Evolutionary conservation across 495 filamentous ascomycete genomes (phyloP), one percentile per base, ranked within the genome.

Genomic region (Annulohypoxylon maeteangense): DNA sequence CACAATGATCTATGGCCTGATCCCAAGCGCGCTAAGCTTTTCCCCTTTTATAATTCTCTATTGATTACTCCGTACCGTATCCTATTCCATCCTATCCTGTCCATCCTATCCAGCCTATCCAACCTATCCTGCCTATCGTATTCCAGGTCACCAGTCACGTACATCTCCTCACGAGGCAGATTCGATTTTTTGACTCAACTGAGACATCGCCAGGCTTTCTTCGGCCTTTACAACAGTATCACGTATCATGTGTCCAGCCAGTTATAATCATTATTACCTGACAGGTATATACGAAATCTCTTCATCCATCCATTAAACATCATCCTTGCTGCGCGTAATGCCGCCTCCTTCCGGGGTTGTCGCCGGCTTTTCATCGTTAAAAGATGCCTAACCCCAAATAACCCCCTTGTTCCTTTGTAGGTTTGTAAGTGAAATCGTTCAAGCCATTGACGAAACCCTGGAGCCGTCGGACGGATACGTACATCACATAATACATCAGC

Each of bases 1-100:
- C 71, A 72, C 70, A 74, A 72, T 75, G 70, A 67, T 68, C 53
- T 71, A 65, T 78, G 75, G 74, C 67, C 75, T 78, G 75, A 78
- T 75, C 63, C 53, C 74, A 74, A 72, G 62, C 73, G 68, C 74
- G 74, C 73, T 74, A 73, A 71, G 72, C 72, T 68, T 74, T 74
- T 67, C 61, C 63, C 71, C 71, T 70, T 73, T 74, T 68, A 56
- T 40, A 63, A 64, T 67, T 59, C 10, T 50, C 45, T 47, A 47
- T 60, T 58, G 31, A 63, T 72, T 63, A 67, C 69, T 63, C 58
- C 64, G 45, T 67, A 50, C 60, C 55, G 58, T 25, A 50, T 47
- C 22, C 20, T 25, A 22, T 23, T 50, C 45, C 20, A 50, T 25
- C 22, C 45, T 12, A 47, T 20, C 42, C 36, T 40, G 22, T 47